Evolutionary conservation across 352 stramenopile species (phyloP).

Genomic region (Globisporangium spiculum): DNA sequence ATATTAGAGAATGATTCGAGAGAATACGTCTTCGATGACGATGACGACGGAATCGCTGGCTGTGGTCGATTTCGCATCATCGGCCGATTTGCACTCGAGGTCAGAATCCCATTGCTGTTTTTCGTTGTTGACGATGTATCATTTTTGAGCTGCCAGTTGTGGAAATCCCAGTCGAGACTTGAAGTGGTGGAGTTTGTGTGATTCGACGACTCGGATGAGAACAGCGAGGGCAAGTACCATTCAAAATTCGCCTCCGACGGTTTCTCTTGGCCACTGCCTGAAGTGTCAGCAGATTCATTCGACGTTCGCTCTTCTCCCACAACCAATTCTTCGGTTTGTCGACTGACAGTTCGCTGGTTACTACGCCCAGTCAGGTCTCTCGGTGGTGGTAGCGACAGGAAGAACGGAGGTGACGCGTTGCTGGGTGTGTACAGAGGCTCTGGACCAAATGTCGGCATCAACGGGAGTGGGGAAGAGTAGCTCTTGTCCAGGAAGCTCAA

Average conservation of each 20-base stretch:
- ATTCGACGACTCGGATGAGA: constrained; percentile 64
- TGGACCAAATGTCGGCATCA: constrained; percentile 37
- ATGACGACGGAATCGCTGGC: constrained; percentile 18
- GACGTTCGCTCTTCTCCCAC: constrained; percentile 23
- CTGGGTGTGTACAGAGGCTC: constrained; percentile 45
- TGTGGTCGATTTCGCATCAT: constrained; percentile 10
- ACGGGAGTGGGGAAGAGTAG: constrained; percentile 27
- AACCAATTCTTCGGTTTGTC: constrained; percentile 19
- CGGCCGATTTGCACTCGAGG: background rate
- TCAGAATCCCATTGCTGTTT: constrained; percentile 6
- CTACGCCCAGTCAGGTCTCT: constrained; percentile 15
- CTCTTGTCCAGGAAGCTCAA: constrained; percentile 40
- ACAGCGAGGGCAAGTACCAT: constrained; percentile 74
- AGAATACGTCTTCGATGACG: constrained; percentile 48
- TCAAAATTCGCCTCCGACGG: constrained; percentile 55
- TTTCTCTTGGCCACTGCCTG: constrained; percentile 17
- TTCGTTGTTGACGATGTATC: constrained; percentile 5
- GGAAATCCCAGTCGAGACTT: constrained; percentile 79
- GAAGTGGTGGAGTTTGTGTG: constrained; percentile 49
- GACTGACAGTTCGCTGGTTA: constrained; percentile 9
- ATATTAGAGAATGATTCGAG: constrained; percentile 61
- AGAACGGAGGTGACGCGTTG: constrained; percentile 35
- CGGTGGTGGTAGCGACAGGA: constrained; percentile 42
- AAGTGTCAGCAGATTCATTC: constrained; percentile 5
- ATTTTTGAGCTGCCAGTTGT: constrained; percentile 41